Conservation (phyloP, 306 rosid genomes). For the Ammopiptanthus mongolicus region DNA sequence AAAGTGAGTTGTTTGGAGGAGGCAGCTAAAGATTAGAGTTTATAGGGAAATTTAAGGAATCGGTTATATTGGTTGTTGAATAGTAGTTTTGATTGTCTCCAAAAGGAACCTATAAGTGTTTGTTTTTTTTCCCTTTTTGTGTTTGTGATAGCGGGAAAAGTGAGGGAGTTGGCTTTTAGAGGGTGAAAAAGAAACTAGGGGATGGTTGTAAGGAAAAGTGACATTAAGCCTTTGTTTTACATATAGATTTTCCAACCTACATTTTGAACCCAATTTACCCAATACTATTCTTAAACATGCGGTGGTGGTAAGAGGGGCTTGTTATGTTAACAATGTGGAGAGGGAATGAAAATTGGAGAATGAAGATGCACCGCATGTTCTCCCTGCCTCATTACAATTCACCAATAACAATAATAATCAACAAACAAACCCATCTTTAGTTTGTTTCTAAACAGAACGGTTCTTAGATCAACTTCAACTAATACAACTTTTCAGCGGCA, state of each 20-base stretch:
- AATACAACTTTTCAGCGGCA: not conserved
- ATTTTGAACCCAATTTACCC: slow-evolving; percentile 16
- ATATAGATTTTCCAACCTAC: slow-evolving; percentile 14
- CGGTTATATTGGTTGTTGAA: not conserved
- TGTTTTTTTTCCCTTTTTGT: not conserved
- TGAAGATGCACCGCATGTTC: slow-evolving; percentile 5
- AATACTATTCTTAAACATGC: slow-evolving; percentile 31
- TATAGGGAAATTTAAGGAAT: not conserved
- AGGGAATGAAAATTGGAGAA: not conserved
- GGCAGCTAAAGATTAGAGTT: not conserved
- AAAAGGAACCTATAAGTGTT: not conserved
- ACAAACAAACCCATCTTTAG: not conserved
- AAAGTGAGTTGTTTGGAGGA: not conserved
- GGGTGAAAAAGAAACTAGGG: not conserved
- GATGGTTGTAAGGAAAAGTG: slow-evolving; percentile 21
- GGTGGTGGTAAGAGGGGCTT: slow-evolving; percentile 13
- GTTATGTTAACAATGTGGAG: not conserved
- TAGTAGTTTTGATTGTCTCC: slow-evolving; percentile 10
- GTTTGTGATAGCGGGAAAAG: slow-evolving; percentile 5
- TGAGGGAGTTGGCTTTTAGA: not conserved
- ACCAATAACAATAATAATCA: not conserved
- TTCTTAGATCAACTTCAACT: not conserved
- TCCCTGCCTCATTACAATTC: not conserved
- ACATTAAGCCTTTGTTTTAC: not conserved
- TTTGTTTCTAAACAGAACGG: not conserved